Base-by-base conservation (phyloP, 1,284 basidiomycete species). In the Cryptococcus sp. region DNA sequence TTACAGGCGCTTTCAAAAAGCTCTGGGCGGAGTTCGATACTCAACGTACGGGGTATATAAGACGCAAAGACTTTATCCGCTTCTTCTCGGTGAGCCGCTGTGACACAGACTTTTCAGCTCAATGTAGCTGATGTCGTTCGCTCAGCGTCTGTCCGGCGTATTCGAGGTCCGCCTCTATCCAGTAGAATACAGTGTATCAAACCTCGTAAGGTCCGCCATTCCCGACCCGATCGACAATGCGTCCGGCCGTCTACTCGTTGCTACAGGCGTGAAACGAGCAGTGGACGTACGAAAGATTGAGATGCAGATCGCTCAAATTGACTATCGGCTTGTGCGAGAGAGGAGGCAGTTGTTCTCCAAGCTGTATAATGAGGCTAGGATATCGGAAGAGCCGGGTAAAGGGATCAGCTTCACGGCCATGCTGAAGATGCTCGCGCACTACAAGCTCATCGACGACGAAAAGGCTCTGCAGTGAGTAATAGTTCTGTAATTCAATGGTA, bases 341-440 rank as follows among this genome's bases (percentile, higher is more conserved):
- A 83, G 91, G 23, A 84, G 89, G 61, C 83, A 83, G 10, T 76
- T 86, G 19, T 93, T 90, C 70, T 86, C 85, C 62, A 83, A 87
- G 20, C 79, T 96, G 3, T 92, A 89, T 68, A 88, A 93, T 69
- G 93, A 96, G 80, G 91, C 92, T 3, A 86, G 83, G 63, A 84
- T 92, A 46, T 84, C 85, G 2, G 85, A 88, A 62, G 83, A 89
- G 61, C 83, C 83, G 27, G 86, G 85, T 0, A 84, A 85, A 51
- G 93, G 94, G 10, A 90, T 99, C 61, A 89, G 91, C 19, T 98
- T 98, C 80, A 91, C 87, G 6, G 85, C 88, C 46, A 96, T 97
- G 92, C 83, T 98, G 15, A 73, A 90, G 48, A 80, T 98, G 54
- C 80, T 99, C 38, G 90, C 92, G 0, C 93, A 96, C 73, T 88